Evolutionary conservation across 306 rosid species (phyloP).

Genomic region (Cucurbita argyrosperma): DNA sequence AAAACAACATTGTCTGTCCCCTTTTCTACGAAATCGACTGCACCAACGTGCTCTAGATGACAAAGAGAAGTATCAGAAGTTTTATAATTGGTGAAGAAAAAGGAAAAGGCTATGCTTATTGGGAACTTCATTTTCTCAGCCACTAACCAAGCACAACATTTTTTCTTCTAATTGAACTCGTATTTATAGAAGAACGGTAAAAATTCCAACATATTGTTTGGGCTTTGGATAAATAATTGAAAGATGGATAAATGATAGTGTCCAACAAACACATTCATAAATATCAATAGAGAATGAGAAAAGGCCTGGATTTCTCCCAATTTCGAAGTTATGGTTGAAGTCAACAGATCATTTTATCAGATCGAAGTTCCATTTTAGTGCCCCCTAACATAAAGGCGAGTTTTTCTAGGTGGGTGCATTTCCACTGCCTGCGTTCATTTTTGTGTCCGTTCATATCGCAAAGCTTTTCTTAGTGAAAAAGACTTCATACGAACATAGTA

Average conservation of each 20-base stretch:
- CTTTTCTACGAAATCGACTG: slow-evolving; percentile 73
- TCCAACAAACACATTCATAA: not conserved
- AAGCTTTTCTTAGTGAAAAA: not conserved
- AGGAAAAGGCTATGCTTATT: not conserved
- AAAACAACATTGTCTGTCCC: slow-evolving; percentile 61
- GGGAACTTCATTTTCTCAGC: not conserved
- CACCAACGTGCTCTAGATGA: slow-evolving; percentile 38
- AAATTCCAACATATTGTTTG: not conserved
- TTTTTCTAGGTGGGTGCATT: not conserved
- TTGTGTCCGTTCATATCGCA: too few species aligned
- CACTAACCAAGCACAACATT: not conserved
- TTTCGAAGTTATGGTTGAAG: not conserved
- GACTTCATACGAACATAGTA: not conserved
- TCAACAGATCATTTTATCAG: not conserved
- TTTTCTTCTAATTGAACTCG: not conserved
- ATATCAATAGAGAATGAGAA: not conserved
- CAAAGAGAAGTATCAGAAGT: not conserved
- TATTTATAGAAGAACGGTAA: too few species aligned
- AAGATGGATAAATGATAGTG: not conserved
- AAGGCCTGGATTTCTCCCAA: not conserved
- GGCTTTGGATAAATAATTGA: not conserved
- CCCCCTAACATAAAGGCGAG: not conserved
- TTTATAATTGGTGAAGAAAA: not conserved
- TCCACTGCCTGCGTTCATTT: too few species aligned
- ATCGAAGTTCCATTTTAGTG: not conserved